Evolutionary conservation across 345 rosid genomes (phyloP).

Genomic region (Turnera subulata): DNA sequence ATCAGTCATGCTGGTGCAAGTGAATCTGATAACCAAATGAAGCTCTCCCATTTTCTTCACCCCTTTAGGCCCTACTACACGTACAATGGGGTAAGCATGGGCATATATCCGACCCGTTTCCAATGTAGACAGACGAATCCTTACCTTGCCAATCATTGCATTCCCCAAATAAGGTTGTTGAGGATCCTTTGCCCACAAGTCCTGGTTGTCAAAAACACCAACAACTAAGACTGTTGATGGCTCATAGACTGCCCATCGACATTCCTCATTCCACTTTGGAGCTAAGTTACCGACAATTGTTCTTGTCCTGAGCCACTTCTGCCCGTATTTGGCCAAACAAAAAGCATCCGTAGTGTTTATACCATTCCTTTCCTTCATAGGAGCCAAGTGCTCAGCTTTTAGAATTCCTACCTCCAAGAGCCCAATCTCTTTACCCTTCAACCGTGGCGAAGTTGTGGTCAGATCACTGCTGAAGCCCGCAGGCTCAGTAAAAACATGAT

Average conservation of each 20-base stretch:
- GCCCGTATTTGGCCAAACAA: conserved; percentile 47
- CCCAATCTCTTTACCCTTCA: conserved; percentile 40
- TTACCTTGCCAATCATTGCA: conserved; percentile 47
- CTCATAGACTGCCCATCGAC: conserved; percentile 44
- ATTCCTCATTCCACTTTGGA: conserved; percentile 48
- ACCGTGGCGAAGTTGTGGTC: conserved; percentile 33
- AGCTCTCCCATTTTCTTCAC: conserved; percentile 52
- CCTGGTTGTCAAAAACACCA: conserved; percentile 40
- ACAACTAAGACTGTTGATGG: conserved; percentile 37
- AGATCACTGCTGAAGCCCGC: conserved; percentile 47
- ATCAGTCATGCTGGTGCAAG: conserved; percentile 28
- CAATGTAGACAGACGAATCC: conserved; percentile 48
- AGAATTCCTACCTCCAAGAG: conserved; percentile 49
- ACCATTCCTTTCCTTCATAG: conserved; percentile 42
- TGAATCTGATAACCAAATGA: conserved; percentile 46
- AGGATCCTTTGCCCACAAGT: conserved; percentile 24
- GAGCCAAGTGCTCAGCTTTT: conserved; percentile 37
- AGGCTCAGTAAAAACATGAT: conserved; percentile 56
- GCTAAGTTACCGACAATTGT: conserved; percentile 26
- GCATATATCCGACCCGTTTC: conserved; percentile 39
- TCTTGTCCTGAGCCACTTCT: conserved; percentile 42
- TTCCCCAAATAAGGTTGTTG: conserved; percentile 18
- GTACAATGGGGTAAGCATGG: conserved; percentile 44
- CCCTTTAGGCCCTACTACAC: conserved; percentile 35
- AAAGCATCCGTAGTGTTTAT: conserved; percentile 45